phyloP scores from a whole-genome alignment of 495 filamentous ascomycete genomes.

The Hypoxylon rickii region DNA sequence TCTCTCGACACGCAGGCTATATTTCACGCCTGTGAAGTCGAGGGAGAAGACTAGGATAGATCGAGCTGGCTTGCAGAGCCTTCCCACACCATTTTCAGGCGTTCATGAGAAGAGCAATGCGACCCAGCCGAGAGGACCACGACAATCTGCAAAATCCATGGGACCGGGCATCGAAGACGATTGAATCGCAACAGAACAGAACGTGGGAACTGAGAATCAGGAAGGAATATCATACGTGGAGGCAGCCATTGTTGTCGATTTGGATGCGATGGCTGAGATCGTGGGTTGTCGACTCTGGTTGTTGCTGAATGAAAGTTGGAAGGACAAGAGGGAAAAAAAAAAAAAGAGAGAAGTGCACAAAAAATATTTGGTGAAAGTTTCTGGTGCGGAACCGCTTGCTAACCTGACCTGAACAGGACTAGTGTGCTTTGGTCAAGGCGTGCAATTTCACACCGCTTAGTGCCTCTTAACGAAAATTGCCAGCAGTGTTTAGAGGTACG shows the following conservation, averaged over 20 bases:
- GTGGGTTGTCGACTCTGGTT: constrained; percentile 38
- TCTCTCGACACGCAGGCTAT: constrained; percentile 55
- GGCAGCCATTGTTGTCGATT: constrained; percentile 59
- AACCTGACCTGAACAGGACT: constrained; percentile 6
- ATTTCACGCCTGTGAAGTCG: constrained; percentile 52
- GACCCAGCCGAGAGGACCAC: constrained; percentile 78
- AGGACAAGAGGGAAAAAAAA: constrained; percentile 3
- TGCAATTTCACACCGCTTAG: constrained; percentile 6
- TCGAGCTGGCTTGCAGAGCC: constrained; percentile 74
- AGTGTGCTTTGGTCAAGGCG: constrained; percentile 2
- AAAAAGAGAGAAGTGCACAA: constrained; percentile 8
- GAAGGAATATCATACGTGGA: constrained; percentile 66
- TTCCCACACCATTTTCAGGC: constrained; percentile 36
- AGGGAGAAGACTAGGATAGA: constrained; percentile 67
- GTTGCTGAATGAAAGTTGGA: constrained; percentile 22
- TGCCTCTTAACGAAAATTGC: constrained; percentile 27
- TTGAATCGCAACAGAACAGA: constrained; percentile 49
- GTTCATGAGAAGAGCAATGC: constrained; percentile 40
- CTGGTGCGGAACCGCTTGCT: constrained; percentile 14
- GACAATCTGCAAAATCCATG: constrained; percentile 64
- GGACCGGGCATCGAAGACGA: constrained; percentile 60
- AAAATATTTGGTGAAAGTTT: constrained; percentile 19
- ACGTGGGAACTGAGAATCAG: too few species aligned
- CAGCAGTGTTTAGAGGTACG: too few species aligned
- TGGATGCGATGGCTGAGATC: constrained; percentile 38